Percentiles rank a stretch among this genome's conserved stretches.
phyloP scores from a whole-genome alignment of 2,329 filamentous ascomycete species.

The Pyrenochaeta sp. region DNA sequence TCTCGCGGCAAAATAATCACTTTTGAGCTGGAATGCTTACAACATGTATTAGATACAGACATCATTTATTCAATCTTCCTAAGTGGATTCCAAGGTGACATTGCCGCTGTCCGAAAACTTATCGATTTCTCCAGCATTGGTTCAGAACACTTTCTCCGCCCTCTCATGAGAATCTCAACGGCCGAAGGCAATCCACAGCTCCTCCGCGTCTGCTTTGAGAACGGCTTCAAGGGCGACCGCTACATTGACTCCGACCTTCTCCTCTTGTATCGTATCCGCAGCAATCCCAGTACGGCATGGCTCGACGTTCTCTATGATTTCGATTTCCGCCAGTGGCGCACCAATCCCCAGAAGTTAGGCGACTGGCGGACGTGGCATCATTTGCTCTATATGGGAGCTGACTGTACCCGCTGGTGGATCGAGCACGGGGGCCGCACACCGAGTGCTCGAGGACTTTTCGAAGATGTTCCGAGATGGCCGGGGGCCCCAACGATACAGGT shows the following conservation, averaged over 20 bases:
- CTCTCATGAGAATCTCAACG: constrained; percentile 8
- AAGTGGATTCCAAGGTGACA: constrained; percentile 7
- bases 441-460: constrained; percentile 6
- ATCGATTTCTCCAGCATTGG: constrained; percentile 5
- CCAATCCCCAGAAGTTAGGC: constrained; percentile 1
- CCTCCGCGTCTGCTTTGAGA: constrained; percentile 10
- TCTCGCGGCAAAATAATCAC: neutral
- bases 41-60: constrained; percentile 1
- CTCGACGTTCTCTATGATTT: constrained; percentile 11
- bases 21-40: neutral
- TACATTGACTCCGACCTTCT: constrained; percentile 3
- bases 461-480: constrained; percentile 1
- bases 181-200: constrained; percentile 3
- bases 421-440: constrained; percentile 7
- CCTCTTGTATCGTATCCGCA: neutral
- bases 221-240: neutral
- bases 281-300: constrained; percentile 7
- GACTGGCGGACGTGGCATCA: constrained; percentile 6
- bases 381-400: constrained; percentile 12
- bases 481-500: constrained; percentile 1
- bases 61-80: constrained; percentile 10
- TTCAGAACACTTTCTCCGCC: constrained; percentile 6
- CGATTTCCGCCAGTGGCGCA: constrained; percentile 13
- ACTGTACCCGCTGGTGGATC: constrained; percentile 12
- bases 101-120: constrained; percentile 7